Conservation (phyloP, 1,284 basidiomycete species). For the Ceratobasidium sp. region DNA sequence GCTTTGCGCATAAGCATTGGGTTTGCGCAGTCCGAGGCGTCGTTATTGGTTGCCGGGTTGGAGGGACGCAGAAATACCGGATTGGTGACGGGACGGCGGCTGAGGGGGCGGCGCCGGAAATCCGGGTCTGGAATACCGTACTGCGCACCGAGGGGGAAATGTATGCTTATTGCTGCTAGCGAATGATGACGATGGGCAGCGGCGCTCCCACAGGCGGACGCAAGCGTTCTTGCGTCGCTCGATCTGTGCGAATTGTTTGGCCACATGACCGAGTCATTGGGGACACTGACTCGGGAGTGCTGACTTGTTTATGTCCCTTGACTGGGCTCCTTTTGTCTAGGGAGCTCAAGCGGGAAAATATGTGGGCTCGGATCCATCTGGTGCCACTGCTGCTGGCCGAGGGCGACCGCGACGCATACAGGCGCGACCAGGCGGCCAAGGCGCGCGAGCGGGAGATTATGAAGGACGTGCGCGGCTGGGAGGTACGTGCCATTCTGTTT, state of each 20-base stretch:
- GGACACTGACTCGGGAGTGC: slow-evolving; percentile 26
- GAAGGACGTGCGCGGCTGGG: slow-evolving; percentile 95
- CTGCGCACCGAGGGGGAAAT: not conserved
- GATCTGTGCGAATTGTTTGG: slow-evolving; percentile 39
- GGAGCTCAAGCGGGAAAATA: slow-evolving; percentile 92
- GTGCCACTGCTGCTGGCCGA: slow-evolving; percentile 93
- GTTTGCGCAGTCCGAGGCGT: not conserved
- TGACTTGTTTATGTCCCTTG: slow-evolving; percentile 34
- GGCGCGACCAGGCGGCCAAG: slow-evolving; percentile 81
- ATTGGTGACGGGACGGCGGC: slow-evolving; percentile 16
- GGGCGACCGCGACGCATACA: slow-evolving; percentile 89
- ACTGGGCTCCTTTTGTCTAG: slow-evolving; percentile 58
- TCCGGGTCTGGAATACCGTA: slow-evolving; percentile 11
- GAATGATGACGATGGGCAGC: not conserved
- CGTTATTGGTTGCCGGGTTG: slow-evolving; percentile 14
- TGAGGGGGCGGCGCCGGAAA: slow-evolving; percentile 7
- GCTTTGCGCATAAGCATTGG: not conserved
- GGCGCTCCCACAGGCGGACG: slow-evolving; percentile 10
- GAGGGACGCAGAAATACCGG: not conserved
- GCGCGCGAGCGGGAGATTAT: slow-evolving; percentile 92
- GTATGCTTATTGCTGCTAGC: slow-evolving; percentile 16
- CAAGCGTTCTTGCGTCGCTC: slow-evolving; percentile 9
- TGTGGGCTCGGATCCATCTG: slow-evolving; percentile 96
- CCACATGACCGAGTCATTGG: slow-evolving; percentile 32
- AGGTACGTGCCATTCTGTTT: slow-evolving; percentile 74